Base-by-base conservation (phyloP, 192 early-diverging fungal genomes). In the Lobulomyces angularis region DNA sequence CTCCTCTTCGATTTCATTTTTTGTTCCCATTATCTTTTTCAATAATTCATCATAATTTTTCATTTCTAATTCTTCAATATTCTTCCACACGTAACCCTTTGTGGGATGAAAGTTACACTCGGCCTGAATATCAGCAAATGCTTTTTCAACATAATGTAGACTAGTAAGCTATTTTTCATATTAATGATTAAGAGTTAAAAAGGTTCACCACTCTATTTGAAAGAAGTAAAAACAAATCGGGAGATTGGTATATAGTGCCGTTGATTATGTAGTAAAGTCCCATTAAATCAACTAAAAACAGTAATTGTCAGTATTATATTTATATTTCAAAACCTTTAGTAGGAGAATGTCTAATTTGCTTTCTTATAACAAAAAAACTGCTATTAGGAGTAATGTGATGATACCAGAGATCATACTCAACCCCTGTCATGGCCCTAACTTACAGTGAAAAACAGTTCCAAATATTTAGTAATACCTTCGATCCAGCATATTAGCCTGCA, bases 181-280 rank as follows among this genome's bases (percentile, higher is more conserved):
- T 53, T 29, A 43, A 40, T 53, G 20, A 9, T 24, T 48, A 22
- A 27, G 12, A 42, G 35, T 3, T 41, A 5, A 5, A 3, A 4
- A 43, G n/a, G 3, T 5, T 3, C 22, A 69, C 66, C 3, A 67
- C 14, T 16, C 65, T 47, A 37, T 67, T 71, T 9, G 56, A 56
- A 2, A 64, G 11, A 2, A 71, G 26, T 2, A 52, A 58, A 21
- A 37, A 35, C 0, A 68, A 32, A 31, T 60, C 55, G n/a, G 69
- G 69, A 20, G 69, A 35, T 38, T 71, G 69, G 38, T 64, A 71
- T 8, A 71, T 62, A 7, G 69, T 67, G 1, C 69, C 69, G 21
- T 71, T 60, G 17, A 61, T 50, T 27, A 71, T 56, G 45, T 67
- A 71, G 40, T 71, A 71, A 0, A 54, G 47, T 18, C 48, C 61